phyloP scores from a whole-genome alignment of 768 basidiomycete species.

The Phlegmacium glaucopus region DNA sequence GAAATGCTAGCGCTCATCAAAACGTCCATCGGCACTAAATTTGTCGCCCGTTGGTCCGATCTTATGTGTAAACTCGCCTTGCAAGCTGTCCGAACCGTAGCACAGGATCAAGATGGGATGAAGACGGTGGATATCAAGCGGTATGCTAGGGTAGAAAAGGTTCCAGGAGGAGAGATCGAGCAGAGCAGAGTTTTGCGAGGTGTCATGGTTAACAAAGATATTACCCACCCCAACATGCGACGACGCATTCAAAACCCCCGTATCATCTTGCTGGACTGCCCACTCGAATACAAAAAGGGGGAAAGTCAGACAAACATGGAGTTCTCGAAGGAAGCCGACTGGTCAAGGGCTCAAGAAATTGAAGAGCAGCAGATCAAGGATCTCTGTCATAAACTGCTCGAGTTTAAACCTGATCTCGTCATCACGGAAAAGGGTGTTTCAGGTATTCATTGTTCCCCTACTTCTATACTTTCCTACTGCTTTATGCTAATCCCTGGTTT shows the following conservation, averaged over 20 bases:
- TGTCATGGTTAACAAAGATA: constrained; percentile 98
- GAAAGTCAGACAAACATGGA: constrained; percentile 99
- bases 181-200: constrained; percentile 82
- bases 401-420: constrained; percentile 92
- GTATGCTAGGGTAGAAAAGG: constrained; percentile 95
- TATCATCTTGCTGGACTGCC: constrained; percentile 89
- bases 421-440: constrained; percentile 98
- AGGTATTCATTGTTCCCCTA: constrained; percentile 46
- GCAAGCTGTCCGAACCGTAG: constrained; percentile 87
- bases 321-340: constrained; percentile 91
- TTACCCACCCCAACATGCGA: constrained; percentile 97
- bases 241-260: constrained; percentile 86
- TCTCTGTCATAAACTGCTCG: constrained; percentile 79
- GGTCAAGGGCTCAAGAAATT: constrained; percentile 87
- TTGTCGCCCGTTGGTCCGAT: constrained; percentile 93
- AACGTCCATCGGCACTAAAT: constrained; percentile 97
- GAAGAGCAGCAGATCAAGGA: constrained; percentile 96
- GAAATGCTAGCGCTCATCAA: constrained; percentile 98
- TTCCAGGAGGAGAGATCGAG: constrained; percentile 98
- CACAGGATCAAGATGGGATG: constrained; percentile 68
- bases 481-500: background rate
- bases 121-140: constrained; percentile 98
- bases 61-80: constrained; percentile 96
- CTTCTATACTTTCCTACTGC: too few relatives aligned
- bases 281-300: constrained; percentile 98